A percentile compares a stretch with the other conserved stretches of the same genome.
Evolutionary conservation across 2,329 filamentous ascomycete genomes (phyloP).

Genomic region (Cordyceps fumosorosea): DNA sequence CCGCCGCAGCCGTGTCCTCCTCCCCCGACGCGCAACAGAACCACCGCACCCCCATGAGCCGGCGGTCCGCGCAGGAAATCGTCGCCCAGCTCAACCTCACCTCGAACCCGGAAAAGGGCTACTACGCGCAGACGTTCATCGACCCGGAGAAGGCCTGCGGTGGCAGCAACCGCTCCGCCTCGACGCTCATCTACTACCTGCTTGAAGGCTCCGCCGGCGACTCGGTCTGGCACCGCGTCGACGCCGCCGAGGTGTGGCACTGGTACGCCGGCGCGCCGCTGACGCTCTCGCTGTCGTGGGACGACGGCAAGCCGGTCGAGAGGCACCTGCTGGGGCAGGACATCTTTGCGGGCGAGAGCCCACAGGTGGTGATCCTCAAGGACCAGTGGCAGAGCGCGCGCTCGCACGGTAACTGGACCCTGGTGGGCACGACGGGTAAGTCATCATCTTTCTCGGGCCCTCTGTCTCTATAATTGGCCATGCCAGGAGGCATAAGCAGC

Average conservation of each 20-base stretch:
- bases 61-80: constrained; percentile 32
- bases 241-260: constrained; percentile 46
- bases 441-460: neutral
- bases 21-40: neutral
- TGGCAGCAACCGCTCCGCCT: constrained; percentile 28
- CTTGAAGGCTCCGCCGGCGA: constrained; percentile 35
- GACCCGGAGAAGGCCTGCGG: constrained; percentile 18
- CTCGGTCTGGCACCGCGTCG: constrained; percentile 45
- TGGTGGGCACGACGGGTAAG: constrained; percentile 31
- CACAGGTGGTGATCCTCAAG: constrained; percentile 36
- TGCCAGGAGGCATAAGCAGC: too few species aligned
- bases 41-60: neutral
- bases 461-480: neutral
- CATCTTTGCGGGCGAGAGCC: constrained; percentile 32
- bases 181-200: constrained; percentile 47
- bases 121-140: constrained; percentile 34
- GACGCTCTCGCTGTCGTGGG: constrained; percentile 34
- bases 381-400: constrained; percentile 39
- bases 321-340: constrained; percentile 32
- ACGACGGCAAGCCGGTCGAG: constrained; percentile 30
- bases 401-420: constrained; percentile 40
- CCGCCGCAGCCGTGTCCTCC: neutral
- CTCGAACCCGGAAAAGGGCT: constrained; percentile 43
- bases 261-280: constrained; percentile 47
- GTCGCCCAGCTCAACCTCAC: constrained; percentile 35